phyloP scores from a whole-genome alignment of 1,284 basidiomycete species.

The Cryptococcus sp. region DNA sequence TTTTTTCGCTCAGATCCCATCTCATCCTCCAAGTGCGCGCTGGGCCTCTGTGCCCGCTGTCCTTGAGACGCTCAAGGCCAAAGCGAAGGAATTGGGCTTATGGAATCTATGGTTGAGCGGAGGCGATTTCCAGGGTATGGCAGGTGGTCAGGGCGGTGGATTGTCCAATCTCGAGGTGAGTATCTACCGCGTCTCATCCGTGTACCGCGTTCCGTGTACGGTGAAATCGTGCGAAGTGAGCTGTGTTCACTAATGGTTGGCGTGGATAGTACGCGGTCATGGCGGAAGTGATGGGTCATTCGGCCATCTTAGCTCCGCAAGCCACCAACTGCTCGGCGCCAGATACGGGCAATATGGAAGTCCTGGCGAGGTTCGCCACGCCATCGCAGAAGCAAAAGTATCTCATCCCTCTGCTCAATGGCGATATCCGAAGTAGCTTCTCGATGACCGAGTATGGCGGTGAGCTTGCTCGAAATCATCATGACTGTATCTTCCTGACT shows the following conservation, averaged over 20 bases:
- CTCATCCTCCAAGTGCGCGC: slow-evolving; percentile 66
- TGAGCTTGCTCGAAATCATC: slow-evolving; percentile 51
- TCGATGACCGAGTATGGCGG: slow-evolving; percentile 91
- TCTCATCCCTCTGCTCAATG: slow-evolving; percentile 83
- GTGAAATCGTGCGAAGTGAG: not conserved
- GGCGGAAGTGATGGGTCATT: slow-evolving; percentile 89
- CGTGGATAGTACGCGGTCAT: slow-evolving; percentile 82
- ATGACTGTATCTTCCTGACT: not conserved
- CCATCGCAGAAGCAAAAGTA: slow-evolving; percentile 88
- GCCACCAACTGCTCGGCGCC: slow-evolving; percentile 90
- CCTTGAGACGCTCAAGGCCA: slow-evolving; percentile 81
- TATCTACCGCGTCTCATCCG: not conserved
- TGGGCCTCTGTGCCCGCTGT: slow-evolving; percentile 85
- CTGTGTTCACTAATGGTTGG: not conserved
- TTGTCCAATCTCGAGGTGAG: slow-evolving; percentile 87
- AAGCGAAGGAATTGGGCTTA: slow-evolving; percentile 82
- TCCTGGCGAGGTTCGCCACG: slow-evolving; percentile 88
- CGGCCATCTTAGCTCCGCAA: slow-evolving; percentile 78
- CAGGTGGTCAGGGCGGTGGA: slow-evolving; percentile 68
- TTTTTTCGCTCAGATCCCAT: slow-evolving; percentile 80
- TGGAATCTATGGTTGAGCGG: slow-evolving; percentile 98
- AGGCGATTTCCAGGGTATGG: slow-evolving; percentile 77
- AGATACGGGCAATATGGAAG: slow-evolving; percentile 98
- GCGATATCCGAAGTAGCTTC: slow-evolving; percentile 90
- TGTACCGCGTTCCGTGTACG: not conserved